Conservation (phyloP, 164 flowering plant species). For the Dillenia suffruticosa region DNA sequence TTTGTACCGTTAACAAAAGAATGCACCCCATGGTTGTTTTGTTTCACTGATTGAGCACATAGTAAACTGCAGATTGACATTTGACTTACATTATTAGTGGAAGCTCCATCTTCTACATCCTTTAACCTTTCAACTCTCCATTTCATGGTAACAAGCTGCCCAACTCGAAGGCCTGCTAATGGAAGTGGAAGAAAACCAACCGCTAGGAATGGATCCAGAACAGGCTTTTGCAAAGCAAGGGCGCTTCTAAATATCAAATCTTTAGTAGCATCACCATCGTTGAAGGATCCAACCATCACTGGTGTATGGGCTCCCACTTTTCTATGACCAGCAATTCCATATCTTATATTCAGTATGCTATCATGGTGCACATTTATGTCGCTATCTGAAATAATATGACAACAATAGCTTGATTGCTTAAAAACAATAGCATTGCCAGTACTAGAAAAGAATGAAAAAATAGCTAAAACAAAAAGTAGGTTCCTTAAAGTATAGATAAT, state of each 20-base stretch:
- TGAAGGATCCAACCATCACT: slow-evolving; percentile 22
- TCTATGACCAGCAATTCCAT: slow-evolving; percentile 72
- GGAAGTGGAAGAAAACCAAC: slow-evolving; percentile 96
- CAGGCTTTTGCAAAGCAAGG: slow-evolving; percentile 75
- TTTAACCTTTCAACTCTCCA: slow-evolving; percentile 96
- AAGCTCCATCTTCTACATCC: slow-evolving; percentile 32
- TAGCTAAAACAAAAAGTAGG: no score
- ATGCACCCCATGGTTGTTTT: no score
- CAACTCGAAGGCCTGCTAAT: slow-evolving; percentile 79
- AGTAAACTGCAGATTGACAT: no score
- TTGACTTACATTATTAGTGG: slow-evolving; percentile 51
- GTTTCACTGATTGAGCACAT: no score
- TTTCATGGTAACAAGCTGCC: slow-evolving; percentile 76
- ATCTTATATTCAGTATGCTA: slow-evolving; percentile 72
- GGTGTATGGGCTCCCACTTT: slow-evolving; percentile 82
- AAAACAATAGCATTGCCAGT: not conserved
- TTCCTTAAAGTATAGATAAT: no score
- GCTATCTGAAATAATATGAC: slow-evolving; percentile 36
- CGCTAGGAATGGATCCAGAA: slow-evolving; percentile 88
- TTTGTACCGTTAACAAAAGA: no score
- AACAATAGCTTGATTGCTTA: no score
- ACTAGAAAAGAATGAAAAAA: not conserved
- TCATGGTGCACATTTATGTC: slow-evolving; percentile 28
- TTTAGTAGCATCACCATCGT: slow-evolving; percentile 23
- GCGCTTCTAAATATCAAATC: slow-evolving; percentile 69